Base-by-base conservation (phyloP, 225 moss, liverwort and hornwort species). In the Physcomitrium patens region DNA sequence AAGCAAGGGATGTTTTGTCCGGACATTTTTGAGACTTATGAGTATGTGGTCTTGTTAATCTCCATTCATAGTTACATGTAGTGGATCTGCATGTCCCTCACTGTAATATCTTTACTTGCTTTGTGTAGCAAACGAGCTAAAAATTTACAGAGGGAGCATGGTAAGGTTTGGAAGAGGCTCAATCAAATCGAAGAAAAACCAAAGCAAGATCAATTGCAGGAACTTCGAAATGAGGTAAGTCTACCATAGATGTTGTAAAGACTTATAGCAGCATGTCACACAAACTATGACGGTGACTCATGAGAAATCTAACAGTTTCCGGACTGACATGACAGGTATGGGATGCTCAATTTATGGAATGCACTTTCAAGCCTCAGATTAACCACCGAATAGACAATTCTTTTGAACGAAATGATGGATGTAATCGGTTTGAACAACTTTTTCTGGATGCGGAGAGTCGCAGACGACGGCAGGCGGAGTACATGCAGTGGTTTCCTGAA, bases 341-440 rank as follows among this genome's bases (percentile, higher is more conserved):
- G 94, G 93, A 94, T 52, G 79, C 91, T 27, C 91, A 97, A 81
- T 84, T 97, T 70, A 90, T 94, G 87, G 97, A 97, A 81, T 97
- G 97, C 77, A 97, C 97, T 44, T 97, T 97, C 64, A 94, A 91
- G 87, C 97, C 97, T 75, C 91, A 90, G 24, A 90, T 97, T 74
- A 97, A 97, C 69, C 90, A 84, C 23, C 81, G 65, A 31, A 78
- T 63, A 70, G 68, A 72, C 71, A 78, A 70, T 26, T 78, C 54
- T 16, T 81, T 77, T 59, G 72, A 86, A 60, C 70, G 73, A 16
- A 81, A 85, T 45, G 77, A 83, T 71, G 77, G 75, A 12, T 78
- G 83, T 80, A 58, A 89, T 76, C 94, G 97, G 64, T 97, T 97
- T 85, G 92, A 94, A 67, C 92, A 94, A 76, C 84, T 97, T 27